Base-by-base conservation (phyloP, 371 early-diverging fungal species). In the Haplosporangium sp. region DNA sequence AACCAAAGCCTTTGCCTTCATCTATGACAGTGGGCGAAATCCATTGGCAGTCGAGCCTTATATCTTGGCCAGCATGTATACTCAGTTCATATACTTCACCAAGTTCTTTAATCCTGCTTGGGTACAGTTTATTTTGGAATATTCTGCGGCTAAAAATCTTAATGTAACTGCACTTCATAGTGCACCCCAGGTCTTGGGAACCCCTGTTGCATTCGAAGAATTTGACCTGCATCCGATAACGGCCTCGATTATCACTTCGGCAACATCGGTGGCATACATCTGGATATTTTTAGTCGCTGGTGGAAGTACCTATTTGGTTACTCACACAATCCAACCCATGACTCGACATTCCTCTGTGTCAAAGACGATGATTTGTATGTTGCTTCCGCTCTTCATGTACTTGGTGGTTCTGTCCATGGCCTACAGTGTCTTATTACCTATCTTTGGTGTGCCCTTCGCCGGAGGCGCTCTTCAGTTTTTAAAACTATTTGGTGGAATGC, bases 211-310 rank as follows among this genome's bases (percentile, higher is more conserved):
- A 9, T 79, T 79, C 58, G 69, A 74, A 19, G 79, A 79, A n/a
- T 61, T 71, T 48, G 79, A 79, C 34, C n/a, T 79, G 27, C 74
- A 79, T 38, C 74, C 79, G 1, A 8, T 55, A 3, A 71, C 79
- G 38, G 63, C 74, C 5, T 35, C 71, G 37, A 74, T 79, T 61
- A 67, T 79, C 45, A 67, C 74, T 0, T 79, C 79, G 0, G 79
- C 79, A 0, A 79, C 79, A 2, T 57, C 79, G 3, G 79, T 79
- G 20, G 79, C 79, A 20, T 79, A 79, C 20, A 79, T 79, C 52
- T 79, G 79, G 79, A 74, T 79, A 34, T 79, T 79, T 17, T 61
- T 79, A 58, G 63, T 79, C 10, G 79, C 79, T 0, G 79, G 79
- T 4, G 79, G 79, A 56, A 71, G 71, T 40, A 79, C 79, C 6